These are phyloP conservation scores for Pseudogymnoascus sp. DNA, from an alignment of 2,329 filamentous ascomycete species.

Conservation along the genomic window DNA sequence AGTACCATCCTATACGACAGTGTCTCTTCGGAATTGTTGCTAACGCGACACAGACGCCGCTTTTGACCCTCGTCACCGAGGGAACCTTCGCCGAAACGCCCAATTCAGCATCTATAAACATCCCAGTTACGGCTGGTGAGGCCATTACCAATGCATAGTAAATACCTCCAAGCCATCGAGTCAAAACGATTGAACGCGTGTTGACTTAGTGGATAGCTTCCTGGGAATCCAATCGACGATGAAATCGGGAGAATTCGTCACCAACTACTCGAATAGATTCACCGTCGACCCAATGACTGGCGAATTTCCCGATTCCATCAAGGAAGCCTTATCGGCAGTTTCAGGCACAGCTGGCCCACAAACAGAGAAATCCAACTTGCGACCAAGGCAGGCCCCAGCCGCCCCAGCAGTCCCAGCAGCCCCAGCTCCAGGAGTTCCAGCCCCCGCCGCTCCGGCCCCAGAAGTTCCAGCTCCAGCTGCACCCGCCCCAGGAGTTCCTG, in stretches of 20 bases:
- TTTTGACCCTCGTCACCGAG: constrained; percentile 30
- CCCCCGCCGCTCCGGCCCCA: constrained; percentile 9
- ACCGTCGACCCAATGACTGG: constrained; percentile 59
- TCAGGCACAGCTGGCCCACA: constrained; percentile 33
- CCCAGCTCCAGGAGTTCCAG: constrained; percentile 4
- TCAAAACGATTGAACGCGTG: not conserved
- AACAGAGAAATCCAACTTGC: constrained; percentile 26
- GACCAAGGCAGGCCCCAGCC: constrained; percentile 10
- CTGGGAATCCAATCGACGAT: constrained; percentile 51
- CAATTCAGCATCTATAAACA: constrained; percentile 22
- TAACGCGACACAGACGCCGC: constrained; percentile 13
- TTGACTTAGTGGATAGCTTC: constrained; percentile 39
- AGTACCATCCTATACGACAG: constrained; percentile 8
- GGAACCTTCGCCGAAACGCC: constrained; percentile 20
- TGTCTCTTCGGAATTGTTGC: constrained; percentile 9
- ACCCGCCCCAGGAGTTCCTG: not conserved
- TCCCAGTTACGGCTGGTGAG: constrained; percentile 24
- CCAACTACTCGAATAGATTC: constrained; percentile 57
- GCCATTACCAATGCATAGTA: constrained; percentile 29
- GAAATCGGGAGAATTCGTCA: constrained; percentile 46
- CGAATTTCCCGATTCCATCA: constrained; percentile 40
- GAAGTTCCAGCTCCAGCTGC: constrained; percentile 9
- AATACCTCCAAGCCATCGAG: not conserved
- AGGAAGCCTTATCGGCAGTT: constrained; percentile 29
- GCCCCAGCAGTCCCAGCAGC: constrained; percentile 12